phyloP scores from a whole-genome alignment of 2,329 filamentous ascomycete genomes.

The Sporothrix pallida region DNA sequence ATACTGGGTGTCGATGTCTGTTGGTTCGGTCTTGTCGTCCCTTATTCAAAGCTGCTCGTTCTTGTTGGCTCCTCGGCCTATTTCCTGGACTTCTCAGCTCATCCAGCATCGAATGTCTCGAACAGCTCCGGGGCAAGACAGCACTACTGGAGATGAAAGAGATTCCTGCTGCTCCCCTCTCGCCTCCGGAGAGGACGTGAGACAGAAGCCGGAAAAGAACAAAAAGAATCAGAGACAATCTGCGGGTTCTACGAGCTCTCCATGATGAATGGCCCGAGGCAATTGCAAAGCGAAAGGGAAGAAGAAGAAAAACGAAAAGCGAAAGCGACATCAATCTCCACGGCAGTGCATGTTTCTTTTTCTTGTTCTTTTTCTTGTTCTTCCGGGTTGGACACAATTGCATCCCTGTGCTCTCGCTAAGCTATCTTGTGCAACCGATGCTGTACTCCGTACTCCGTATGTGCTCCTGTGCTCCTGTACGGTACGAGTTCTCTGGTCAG shows the following conservation, averaged over 20 bases:
- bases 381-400: not conserved
- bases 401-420: slow-evolving; percentile 9
- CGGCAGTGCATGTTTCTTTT: not conserved
- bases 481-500: too few species aligned
- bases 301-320: too few species aligned
- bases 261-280: not conserved
- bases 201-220: not conserved
- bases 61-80: not conserved
- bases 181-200: not conserved
- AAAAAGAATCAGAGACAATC: slow-evolving; percentile 14
- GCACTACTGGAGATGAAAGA: not conserved
- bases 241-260: not conserved
- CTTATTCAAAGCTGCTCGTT: not conserved
- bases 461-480: not conserved
- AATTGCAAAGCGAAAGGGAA: too few species aligned
- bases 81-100: not conserved
- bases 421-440: not conserved
- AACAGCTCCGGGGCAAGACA: not conserved
- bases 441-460: not conserved
- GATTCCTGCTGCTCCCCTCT: too few species aligned
- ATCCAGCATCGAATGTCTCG: not conserved
- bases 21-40: not conserved
- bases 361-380: not conserved
- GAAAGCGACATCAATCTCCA: not conserved
- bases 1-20: too few species aligned